These are phyloP conservation scores for Ganoderma lucidum DNA, from an alignment of 1,284 basidiomycete species.

Conservation along the genomic window DNA sequence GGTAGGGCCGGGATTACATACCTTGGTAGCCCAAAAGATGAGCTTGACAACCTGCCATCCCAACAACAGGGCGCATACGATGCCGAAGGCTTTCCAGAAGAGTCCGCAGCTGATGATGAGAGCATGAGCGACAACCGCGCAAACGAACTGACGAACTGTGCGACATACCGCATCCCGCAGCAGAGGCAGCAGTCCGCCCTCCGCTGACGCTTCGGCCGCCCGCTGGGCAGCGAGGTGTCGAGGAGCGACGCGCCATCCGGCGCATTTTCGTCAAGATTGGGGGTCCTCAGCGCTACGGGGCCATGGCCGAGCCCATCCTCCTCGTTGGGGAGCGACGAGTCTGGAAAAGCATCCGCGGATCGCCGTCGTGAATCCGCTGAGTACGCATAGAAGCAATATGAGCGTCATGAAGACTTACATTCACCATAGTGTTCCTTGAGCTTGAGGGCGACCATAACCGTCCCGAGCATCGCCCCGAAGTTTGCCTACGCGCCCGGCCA, in stretches of 20 bases:
- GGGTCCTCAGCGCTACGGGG: conserved; percentile 47
- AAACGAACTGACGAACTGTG: background rate
- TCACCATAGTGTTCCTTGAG: conserved; percentile 57
- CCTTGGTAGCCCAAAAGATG: conserved; percentile 55
- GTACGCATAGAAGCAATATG: background rate
- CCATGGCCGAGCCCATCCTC: conserved; percentile 47
- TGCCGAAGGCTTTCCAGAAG: conserved; percentile 64
- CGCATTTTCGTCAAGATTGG: conserved; percentile 42
- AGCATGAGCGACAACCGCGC: background rate
- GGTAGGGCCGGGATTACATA: conserved; percentile 29
- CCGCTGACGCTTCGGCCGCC: conserved; percentile 42
- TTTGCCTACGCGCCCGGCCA: conserved; percentile 27
- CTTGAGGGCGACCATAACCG: conserved; percentile 56
- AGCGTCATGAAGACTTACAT: conserved; percentile 47
- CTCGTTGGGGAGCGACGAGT: conserved; percentile 50
- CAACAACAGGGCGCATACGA: conserved; percentile 51
- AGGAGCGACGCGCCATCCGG: conserved; percentile 42
- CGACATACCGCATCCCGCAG: conserved; percentile 58
- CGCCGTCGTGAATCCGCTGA: background rate
- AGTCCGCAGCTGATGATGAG: conserved; percentile 50
- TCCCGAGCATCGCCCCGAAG: conserved; percentile 50
- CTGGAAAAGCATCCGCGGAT: conserved; percentile 36
- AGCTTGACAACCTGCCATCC: conserved; percentile 55
- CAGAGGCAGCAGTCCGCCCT: conserved; percentile 57
- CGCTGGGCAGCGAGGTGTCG: conserved; percentile 48